Evolutionary conservation across 2,329 filamentous ascomycete species (phyloP), one percentile per base, ranked within the genome.

Genomic region (Purpureocillium lavendulum): DNA sequence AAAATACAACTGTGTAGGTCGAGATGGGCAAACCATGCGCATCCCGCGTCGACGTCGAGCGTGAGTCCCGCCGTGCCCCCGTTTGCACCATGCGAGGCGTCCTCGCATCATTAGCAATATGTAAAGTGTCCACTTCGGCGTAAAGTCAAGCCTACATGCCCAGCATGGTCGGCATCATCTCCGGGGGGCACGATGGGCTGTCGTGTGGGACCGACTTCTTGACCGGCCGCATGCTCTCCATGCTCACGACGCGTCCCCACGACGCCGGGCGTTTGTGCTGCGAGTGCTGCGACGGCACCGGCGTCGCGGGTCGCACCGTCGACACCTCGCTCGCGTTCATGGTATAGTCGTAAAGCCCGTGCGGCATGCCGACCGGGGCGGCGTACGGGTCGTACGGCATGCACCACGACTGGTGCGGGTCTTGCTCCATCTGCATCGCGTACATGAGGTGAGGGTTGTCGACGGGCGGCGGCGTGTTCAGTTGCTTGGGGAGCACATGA

Each of bases 201-300:
- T 50, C 54, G 31, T 58, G 56, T n/a, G 56, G 50, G 15, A 48
- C 53, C 11, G 51, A 45, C 47, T 60, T 60, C 52, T 62, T 63
- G 45, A 53, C 53, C 4, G 61, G 59, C 7, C 60, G 57, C 17
- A 63, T 43, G 41, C 54, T 59, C 43, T 64, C 61, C 44, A 64
- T 58, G 46, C 56, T 61, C 16, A 60, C 50, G 24, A 60, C 49
- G 36, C 61, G 58, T 12, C 57, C 56, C 61, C 61, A 65, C 4
- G 61, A 64, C 18, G 56, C 60, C 16, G 61, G 61, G 40, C 61
- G 54, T 43, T 64, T 64, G 40, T 60, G 53, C 2, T n/a, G n/a
- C n/a, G n/a, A n/a, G n/a, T n/a, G n/a, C n/a, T n/a, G n/a, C n/a
- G n/a, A n/a, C n/a, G 61, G 61, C 12, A 59, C 57, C 7, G 61